Conservation (phyloP, 331 rosid species). For the Arachis monticola region DNA sequence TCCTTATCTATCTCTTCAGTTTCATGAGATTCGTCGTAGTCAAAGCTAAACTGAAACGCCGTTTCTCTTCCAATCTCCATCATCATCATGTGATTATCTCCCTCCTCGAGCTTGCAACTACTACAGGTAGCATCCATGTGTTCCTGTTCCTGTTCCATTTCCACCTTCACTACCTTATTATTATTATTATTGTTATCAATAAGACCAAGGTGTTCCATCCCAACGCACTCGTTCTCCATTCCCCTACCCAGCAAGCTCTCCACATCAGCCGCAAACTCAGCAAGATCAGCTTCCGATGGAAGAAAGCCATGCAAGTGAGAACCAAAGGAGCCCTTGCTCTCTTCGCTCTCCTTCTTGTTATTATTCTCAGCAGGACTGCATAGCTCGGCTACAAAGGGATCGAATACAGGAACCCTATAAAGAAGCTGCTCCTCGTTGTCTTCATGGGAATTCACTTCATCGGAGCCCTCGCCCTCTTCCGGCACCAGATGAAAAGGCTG, state of each 20-base stretch:
- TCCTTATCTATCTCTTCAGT: constrained; percentile 46
- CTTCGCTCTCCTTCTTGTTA: neutral
- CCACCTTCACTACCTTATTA: constrained; percentile 49
- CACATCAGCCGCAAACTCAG: constrained; percentile 88
- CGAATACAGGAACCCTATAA: constrained; percentile 76
- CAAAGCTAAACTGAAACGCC: constrained; percentile 63
- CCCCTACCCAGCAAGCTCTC: constrained; percentile 84
- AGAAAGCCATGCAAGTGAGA: constrained; percentile 48
- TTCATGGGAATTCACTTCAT: constrained; percentile 58
- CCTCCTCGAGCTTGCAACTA: constrained; percentile 42
- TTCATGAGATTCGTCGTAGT: constrained; percentile 25
- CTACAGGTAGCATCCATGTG: neutral
- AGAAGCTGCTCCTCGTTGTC: constrained; percentile 84
- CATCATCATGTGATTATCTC: constrained; percentile 41
- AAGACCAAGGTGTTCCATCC: constrained; percentile 82
- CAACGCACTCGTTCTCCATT: constrained; percentile 70
- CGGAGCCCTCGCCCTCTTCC: constrained; percentile 61
- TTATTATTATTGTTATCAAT: constrained; percentile 34
- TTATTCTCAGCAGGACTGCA: constrained; percentile 31
- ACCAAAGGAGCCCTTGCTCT: constrained; percentile 19
- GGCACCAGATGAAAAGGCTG: constrained; percentile 72
- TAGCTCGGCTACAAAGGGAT: constrained; percentile 57
- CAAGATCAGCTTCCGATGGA: constrained; percentile 73
- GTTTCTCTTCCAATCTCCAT: constrained; percentile 53
- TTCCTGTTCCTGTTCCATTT: constrained; percentile 47